Evolutionary conservation across 2,329 filamentous ascomycete genomes (phyloP).

Genomic region (Trichophyton verrucosum): DNA sequence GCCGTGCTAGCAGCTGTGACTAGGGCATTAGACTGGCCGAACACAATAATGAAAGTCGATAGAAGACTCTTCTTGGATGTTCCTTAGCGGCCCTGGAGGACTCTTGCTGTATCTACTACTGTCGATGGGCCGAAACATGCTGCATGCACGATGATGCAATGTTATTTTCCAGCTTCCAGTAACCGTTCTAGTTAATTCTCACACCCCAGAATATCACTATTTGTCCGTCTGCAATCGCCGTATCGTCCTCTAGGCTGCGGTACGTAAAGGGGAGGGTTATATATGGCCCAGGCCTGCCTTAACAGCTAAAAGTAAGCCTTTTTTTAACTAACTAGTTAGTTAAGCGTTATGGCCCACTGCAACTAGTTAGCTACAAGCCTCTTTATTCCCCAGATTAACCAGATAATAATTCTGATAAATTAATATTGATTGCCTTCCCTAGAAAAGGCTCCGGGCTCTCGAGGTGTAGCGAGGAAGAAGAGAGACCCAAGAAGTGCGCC

Average conservation of each 20-base stretch:
- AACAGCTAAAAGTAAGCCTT: too few relatives aligned
- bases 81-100: neutral
- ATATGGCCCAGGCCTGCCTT: too few relatives aligned
- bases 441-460: neutral
- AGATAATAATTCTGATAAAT: too few relatives aligned
- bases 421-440: neutral
- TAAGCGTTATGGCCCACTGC: neutral
- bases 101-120: neutral
- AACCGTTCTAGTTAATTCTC: too few relatives aligned
- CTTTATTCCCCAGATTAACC: too few relatives aligned
- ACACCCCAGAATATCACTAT: too few relatives aligned
- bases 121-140: neutral
- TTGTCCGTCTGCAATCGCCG: too few relatives aligned
- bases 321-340: neutral
- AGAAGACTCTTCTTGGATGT: neutral
- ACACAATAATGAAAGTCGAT: neutral
- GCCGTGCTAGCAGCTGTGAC: neutral
- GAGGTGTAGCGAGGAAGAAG: neutral
- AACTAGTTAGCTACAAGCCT: too few relatives aligned
- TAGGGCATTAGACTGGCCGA: neutral
- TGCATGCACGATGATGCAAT: neutral
- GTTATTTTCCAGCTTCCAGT: too few relatives aligned
- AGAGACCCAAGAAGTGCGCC: neutral
- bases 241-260: too few relatives aligned
- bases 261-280: too few relatives aligned